Evolutionary conservation across 768 basidiomycete genomes (phyloP).

Genomic region (Floccularia luteovirens): DNA sequence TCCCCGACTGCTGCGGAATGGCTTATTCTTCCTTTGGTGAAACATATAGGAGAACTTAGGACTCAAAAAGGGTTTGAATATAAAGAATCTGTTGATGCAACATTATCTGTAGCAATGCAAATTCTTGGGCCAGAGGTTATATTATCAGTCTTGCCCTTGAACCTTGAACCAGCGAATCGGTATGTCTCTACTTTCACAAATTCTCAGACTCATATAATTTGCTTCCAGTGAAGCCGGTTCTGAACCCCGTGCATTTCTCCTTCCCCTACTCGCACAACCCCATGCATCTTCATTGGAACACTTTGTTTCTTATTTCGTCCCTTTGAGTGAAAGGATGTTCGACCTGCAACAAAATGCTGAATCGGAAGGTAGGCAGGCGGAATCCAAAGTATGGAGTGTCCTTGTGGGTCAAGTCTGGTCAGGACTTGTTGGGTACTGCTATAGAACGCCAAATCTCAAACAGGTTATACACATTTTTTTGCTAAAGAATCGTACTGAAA

Average conservation of each 20-base stretch:
- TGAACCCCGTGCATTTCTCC: constrained; percentile 86
- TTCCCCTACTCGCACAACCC: constrained; percentile 77
- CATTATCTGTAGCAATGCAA: constrained; percentile 75
- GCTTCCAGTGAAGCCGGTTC: constrained; percentile 50
- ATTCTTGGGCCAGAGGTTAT: constrained; percentile 81
- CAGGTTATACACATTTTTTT: constrained; percentile 33
- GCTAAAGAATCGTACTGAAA: neutral
- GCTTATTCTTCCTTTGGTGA: constrained; percentile 62
- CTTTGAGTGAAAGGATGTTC: constrained; percentile 91
- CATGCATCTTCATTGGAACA: constrained; percentile 79
- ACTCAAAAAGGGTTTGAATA: constrained; percentile 80
- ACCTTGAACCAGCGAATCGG: constrained; percentile 77
- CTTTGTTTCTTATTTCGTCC: constrained; percentile 88
- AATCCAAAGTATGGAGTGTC: constrained; percentile 94
- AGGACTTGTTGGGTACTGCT: constrained; percentile 87
- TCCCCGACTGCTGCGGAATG: constrained; percentile 57
- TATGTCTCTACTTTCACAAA: constrained; percentile 25
- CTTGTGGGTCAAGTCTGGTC: constrained; percentile 92
- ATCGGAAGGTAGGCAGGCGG: constrained; percentile 61
- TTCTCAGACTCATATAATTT: neutral
- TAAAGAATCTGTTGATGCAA: constrained; percentile 80
- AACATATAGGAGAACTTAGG: constrained; percentile 67
- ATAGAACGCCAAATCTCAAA: constrained; percentile 66
- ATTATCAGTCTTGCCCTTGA: constrained; percentile 70
- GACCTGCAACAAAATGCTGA: constrained; percentile 79